These are phyloP conservation scores for Trichosporon asahii DNA, from an alignment of 1,284 basidiomycete genomes.

Conservation along the genomic window DNA sequence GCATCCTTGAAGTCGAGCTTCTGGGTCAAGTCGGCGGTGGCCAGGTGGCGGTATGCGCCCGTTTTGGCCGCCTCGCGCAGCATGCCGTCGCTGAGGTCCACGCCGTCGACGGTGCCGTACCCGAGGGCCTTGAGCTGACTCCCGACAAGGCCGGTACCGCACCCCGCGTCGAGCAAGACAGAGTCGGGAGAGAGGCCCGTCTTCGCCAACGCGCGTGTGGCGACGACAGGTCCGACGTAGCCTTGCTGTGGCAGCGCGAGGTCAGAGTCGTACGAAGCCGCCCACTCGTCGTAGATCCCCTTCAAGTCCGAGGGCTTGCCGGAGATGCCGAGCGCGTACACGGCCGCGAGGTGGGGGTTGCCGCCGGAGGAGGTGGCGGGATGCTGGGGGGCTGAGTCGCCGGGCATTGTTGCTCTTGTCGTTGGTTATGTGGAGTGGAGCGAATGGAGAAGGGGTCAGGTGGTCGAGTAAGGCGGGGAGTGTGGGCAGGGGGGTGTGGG, in stretches of 20 bases:
- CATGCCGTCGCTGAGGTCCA: constrained; percentile 19
- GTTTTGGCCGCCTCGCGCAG: constrained; percentile 12
- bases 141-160: constrained; percentile 22
- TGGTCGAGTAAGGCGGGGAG: not conserved
- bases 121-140: not conserved
- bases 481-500: not conserved
- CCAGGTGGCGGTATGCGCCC: constrained; percentile 14
- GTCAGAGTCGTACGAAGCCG: constrained; percentile 32
- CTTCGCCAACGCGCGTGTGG: not conserved
- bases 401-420: constrained; percentile 36
- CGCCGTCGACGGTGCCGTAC: constrained; percentile 8
- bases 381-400: constrained; percentile 33
- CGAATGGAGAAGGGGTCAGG: not conserved
- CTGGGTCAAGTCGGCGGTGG: constrained; percentile 12
- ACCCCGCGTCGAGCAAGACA: constrained; percentile 17
- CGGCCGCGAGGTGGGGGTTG: constrained; percentile 12
- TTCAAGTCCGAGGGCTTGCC: constrained; percentile 2
- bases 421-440: not conserved
- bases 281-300: constrained; percentile 35
- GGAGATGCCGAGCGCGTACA: not conserved
- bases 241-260: not conserved
- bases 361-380: constrained; percentile 19
- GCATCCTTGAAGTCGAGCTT: constrained; percentile 1
- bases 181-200: not conserved
- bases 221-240: constrained; percentile 12